Evolutionary conservation across 2,329 filamentous ascomycete genomes (phyloP), one percentile per base, ranked within the genome.

Genomic region (Arachnomyces sp.): DNA sequence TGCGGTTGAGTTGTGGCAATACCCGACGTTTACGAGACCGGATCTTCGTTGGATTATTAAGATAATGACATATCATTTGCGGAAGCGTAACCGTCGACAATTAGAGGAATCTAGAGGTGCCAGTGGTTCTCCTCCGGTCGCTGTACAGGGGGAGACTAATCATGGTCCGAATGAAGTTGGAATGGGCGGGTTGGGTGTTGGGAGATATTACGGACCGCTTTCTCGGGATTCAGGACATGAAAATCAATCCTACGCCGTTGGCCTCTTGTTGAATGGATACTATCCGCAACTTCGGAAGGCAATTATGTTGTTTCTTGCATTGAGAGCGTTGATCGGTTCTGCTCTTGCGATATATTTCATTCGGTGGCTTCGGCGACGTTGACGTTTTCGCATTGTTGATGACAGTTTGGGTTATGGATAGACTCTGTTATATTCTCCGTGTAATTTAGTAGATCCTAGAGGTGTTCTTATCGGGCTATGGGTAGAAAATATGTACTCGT

Each of bases 1-100:
- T 39, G 73, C 78, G 2, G 69, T 83, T 3, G 63, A 74, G 28
- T 57, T 82, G 17, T 84, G 80, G 79, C 73, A 72, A 21, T 83
- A 82, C 52, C 81, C 81, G 0, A 84, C 77, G 1, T 84, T 84
- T 53, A 82, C 79, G 0, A 69, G 74, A 2, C 69, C 68, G 42
- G 81, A 84, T 51, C 67, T 84, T 3, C 66, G 74, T 4, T 62
- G 78, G 25, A 63, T 77, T 8, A 71, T 84, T 39, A 79, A 72
- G 65, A 53, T 78, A 7, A 59, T 82, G 52, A 82, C 78, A 0
- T 73, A 74, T 46, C 61, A 63, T 5, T 73, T 83, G 52, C 73
- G 75, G 42, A 66, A 68, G 45, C 64, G 65, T 40, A 78, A 78
- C 44, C 50, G 56, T 29, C 52, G 21, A 25, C 21, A 25, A 9